Evolutionary conservation across 768 basidiomycete species (phyloP).

Genomic region (Tricholoma sp.): DNA sequence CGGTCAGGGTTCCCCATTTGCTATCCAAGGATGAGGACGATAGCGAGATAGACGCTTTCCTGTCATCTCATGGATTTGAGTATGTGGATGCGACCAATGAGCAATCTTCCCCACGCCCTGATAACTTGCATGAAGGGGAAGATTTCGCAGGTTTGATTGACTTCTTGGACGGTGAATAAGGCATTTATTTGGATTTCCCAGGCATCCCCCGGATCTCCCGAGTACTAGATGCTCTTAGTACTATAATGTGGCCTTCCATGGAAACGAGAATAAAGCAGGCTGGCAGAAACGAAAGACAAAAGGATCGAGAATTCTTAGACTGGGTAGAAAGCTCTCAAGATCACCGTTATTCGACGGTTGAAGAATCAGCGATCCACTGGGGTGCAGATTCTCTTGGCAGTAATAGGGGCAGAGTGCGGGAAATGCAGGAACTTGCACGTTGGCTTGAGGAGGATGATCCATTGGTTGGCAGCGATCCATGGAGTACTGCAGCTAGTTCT

Average conservation of each 20-base stretch:
- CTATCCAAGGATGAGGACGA: conserved; percentile 32
- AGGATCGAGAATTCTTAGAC: conserved; percentile 30
- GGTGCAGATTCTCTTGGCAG: conserved; percentile 18
- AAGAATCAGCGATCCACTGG: conserved; percentile 12
- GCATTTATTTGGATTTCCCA: conserved; percentile 14
- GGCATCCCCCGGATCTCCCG: conserved; percentile 56
- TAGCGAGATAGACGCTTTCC: conserved; percentile 56
- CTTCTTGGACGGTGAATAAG: neutral
- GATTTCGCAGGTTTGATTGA: conserved; percentile 9
- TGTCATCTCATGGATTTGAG: conserved; percentile 72
- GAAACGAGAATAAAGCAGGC: conserved; percentile 28
- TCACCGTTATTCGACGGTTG: conserved; percentile 20
- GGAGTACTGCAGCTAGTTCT: conserved; percentile 31
- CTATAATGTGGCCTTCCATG: conserved; percentile 89
- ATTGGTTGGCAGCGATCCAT: conserved; percentile 29
- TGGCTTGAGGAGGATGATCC: conserved; percentile 55
- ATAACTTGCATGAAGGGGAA: conserved; percentile 4
- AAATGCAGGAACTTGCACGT: conserved; percentile 55
- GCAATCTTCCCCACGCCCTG: neutral
- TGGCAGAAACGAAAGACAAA: conserved; percentile 14
- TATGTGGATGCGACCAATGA: conserved; percentile 55
- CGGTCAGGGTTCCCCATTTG: conserved; percentile 45
- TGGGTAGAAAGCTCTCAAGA: conserved; percentile 40
- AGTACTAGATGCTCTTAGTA: conserved; percentile 74
- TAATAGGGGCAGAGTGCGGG: conserved; percentile 35